Conservation (phyloP, 2,329 filamentous ascomycete species). For the Didymella glomerata region DNA sequence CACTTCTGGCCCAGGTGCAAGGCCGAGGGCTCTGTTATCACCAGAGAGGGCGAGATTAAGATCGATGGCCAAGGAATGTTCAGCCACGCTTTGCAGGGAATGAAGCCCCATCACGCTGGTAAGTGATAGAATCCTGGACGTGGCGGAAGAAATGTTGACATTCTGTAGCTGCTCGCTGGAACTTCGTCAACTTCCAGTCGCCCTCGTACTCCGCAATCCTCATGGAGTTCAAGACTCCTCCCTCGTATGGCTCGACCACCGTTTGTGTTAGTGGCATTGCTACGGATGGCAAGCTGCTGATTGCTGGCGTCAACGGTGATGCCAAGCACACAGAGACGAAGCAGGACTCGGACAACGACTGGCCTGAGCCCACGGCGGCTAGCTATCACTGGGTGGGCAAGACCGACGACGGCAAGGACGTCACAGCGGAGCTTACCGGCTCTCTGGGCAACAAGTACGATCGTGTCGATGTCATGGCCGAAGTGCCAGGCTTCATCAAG, state of each 20-base stretch:
- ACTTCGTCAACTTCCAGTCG: slow-evolving; percentile 90
- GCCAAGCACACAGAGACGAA: slow-evolving; percentile 74
- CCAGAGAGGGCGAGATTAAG: slow-evolving; percentile 80
- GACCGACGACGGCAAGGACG: slow-evolving; percentile 76
- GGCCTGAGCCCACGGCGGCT: slow-evolving; percentile 83
- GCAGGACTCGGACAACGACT: slow-evolving; percentile 79
- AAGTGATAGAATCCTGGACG: slow-evolving; percentile 34
- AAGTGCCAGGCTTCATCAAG: slow-evolving; percentile 96
- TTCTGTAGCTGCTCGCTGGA: slow-evolving; percentile 77
- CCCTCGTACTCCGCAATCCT: slow-evolving; percentile 85
- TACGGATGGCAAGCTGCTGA: slow-evolving; percentile 81
- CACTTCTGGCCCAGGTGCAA: slow-evolving; percentile 91
- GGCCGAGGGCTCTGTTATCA: slow-evolving; percentile 84
- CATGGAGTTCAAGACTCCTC: slow-evolving; percentile 96
- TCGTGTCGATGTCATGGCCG: slow-evolving; percentile 93
- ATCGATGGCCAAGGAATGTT: slow-evolving; percentile 83
- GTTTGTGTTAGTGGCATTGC: slow-evolving; percentile 85
- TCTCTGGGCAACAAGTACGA: slow-evolving; percentile 75
- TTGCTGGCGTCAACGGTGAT: slow-evolving; percentile 71
- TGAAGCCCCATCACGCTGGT: slow-evolving; percentile 98
- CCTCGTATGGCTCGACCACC: slow-evolving; percentile 85
- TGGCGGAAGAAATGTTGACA: slow-evolving; percentile 23
- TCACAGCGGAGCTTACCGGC: slow-evolving; percentile 75
- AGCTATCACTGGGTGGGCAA: slow-evolving; percentile 82
- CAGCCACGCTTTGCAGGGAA: slow-evolving; percentile 88